Evolutionary conservation across 371 early-diverging fungal species (phyloP), one percentile per base, ranked within the genome.

Genomic region (Actinomortierella wolfii): DNA sequence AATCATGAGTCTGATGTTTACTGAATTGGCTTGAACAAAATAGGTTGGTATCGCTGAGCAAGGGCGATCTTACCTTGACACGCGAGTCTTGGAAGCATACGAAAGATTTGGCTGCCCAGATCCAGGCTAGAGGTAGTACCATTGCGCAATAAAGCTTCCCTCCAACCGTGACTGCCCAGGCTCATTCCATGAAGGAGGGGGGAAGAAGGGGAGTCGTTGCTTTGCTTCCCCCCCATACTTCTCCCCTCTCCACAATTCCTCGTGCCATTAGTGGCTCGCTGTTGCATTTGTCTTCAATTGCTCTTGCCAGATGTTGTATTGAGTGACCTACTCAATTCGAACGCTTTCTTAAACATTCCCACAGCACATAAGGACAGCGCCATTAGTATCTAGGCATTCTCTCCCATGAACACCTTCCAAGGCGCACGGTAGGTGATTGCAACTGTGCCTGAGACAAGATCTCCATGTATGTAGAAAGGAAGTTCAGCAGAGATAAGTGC

Each of bases 401-500:
- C 6, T 14, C 21, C n/a, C 55, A 74, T 74, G 74, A 74, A 74
- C 49, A 74, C 74, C 28, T 26, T 74, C 55, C 67, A 74, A 61
- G 74, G 74, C 45, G 67, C 64, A 57, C 57, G 74, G 74, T 74
- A 60, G 34, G 34, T 11, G 34, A 34, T 34, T 34, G 34, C 11
- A 4, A 34, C 34, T 34, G 34, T 34, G 34, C 34, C 34, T 34
- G 34, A 34, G 34, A 34, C 34, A 34, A 4, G 34, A 34, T 11
- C 11, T 34, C 11, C 11, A 6, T 34, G 4, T 34, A 6, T 34
- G 4, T 34, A 6, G 7, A 6, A 11, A 4, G 11, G 34, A 11
- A 34, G 34, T 11, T 34, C 11, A 11, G 11, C 34, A 34, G 34
- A 4, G 11, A 34, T 34, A 34, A 34, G 11, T 34, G 4, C 34